Evolutionary conservation across 495 filamentous ascomycete species (phyloP), one percentile per base, ranked within the genome.

Genomic region (Chaetomidium leptoderma): DNA sequence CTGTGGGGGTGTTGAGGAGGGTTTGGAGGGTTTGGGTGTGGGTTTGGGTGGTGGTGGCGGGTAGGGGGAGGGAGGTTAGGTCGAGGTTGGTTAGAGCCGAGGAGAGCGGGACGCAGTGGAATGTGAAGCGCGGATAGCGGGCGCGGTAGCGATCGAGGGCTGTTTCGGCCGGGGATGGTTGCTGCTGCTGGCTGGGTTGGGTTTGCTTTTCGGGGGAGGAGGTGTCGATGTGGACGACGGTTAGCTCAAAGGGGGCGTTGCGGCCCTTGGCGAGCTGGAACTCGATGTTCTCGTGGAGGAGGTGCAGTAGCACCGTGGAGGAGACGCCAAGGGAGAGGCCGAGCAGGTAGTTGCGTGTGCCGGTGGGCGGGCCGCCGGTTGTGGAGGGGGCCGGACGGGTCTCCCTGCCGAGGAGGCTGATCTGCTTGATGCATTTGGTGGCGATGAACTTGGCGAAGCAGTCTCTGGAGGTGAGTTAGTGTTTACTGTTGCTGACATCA

Each of bases 321-420:
- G 87, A 93, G 3, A 88, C 76, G 0, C 95, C 93, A 59, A 90
- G 84, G 2, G 91, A 96, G 4, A 96, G 63, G 1, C 90, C 89
- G 14, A 97, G 72, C 3, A 96, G 76, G 26, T 95, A 77, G 48
- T 76, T 75, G 74, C 52, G 78, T 72, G 32, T 70, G 47, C 42
- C 70, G 64, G 43, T 69, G 10, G 52, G 36, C 63, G 46, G 67
- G 61, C 61, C 71, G 53, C 64, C 62, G 46, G 68, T 64, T 70
- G 77, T 70, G 84, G 55, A 37, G 2, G 53, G 42, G 4, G 50
- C 26, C 0, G 87, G 43, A 73, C 76, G 62, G 23, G 67, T 71
- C 56, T 76, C 72, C 11, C 71, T 70, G 64, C 70, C 71, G 6
- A 78, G 69, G 27, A 70, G 62, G 65, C 89, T 87, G 76, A 92